These are phyloP conservation scores for Helianthus annuus DNA, from an alignment of 129 eudicot species.

Conservation along the genomic window HanXRQr2.0-SUNRISE NC_035439.2:148708213-148708712, in stretches of 20 bases:
- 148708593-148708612: constrained; percentile 41
- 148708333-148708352: too few species aligned
- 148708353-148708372: too few species aligned
- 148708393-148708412: too few species aligned
- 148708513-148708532: constrained; percentile 62
- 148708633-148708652: constrained; percentile 39
- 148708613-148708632: constrained; percentile 30
- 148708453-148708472: constrained; percentile 64
- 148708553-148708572: constrained; percentile 44
- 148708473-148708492: constrained; percentile 85
- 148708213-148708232: constrained; percentile 65
- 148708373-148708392: too few species aligned
- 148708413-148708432: too few species aligned
- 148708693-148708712: constrained; percentile 67
- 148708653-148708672: constrained; percentile 61
- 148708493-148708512: constrained; percentile 65
- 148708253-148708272: constrained; percentile 68
- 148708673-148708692: constrained; percentile 67
- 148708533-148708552: constrained; percentile 46
- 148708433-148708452: constrained; percentile 46
- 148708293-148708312: too few species aligned
- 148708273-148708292: too few species aligned
- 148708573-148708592: constrained; percentile 23
- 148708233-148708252: constrained; percentile 59
- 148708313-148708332: too few species aligned